phyloP scores from a whole-genome alignment of 352 stramenopile genomes.

The Blastocystis sp. region DNA sequence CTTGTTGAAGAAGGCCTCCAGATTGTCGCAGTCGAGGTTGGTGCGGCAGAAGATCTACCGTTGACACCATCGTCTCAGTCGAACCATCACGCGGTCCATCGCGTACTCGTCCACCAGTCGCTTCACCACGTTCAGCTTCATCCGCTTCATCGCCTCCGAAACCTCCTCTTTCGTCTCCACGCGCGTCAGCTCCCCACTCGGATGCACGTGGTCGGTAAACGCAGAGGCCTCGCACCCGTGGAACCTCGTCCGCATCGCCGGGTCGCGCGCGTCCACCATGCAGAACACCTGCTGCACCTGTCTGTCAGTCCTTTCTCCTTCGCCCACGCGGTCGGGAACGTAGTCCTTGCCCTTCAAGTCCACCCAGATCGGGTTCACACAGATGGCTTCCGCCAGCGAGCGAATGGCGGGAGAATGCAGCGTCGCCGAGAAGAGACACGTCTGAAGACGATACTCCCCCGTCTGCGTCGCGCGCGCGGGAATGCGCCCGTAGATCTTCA shows the following conservation, averaged over 20 bases:
- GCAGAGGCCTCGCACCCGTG: too few relatives aligned
- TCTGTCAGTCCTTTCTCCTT: slow-evolving; percentile 59
- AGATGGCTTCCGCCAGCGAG: slow-evolving; percentile 61
- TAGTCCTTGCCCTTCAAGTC: slow-evolving; percentile 65
- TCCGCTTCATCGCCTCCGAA: slow-evolving; percentile 61
- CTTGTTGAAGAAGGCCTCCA: slow-evolving; percentile 63
- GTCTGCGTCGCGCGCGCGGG: slow-evolving; percentile 51
- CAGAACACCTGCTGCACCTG: slow-evolving; percentile 64
- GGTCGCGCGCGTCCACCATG: slow-evolving; percentile 59
- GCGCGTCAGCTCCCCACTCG: neutral
- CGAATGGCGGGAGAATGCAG: slow-evolving; percentile 63
- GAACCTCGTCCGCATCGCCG: neutral
- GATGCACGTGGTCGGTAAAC: slow-evolving; percentile 44
- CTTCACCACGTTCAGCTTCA: slow-evolving; percentile 60
- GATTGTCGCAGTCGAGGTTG: slow-evolving; percentile 66
- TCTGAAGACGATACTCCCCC: slow-evolving; percentile 60
- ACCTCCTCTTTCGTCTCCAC: slow-evolving; percentile 37
- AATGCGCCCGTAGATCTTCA: slow-evolving; percentile 62
- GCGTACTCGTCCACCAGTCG: slow-evolving; percentile 59
- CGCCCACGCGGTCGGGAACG: neutral
- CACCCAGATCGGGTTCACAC: slow-evolving; percentile 64
- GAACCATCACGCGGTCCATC: slow-evolving; percentile 64
- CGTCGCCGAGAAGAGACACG: slow-evolving; percentile 68
- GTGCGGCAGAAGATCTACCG: slow-evolving; percentile 64
- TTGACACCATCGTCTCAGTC: neutral